Evolutionary conservation across 768 basidiomycete species (phyloP), one percentile per base, ranked within the genome.

Genomic region (Dacryopinax spathularia): DNA sequence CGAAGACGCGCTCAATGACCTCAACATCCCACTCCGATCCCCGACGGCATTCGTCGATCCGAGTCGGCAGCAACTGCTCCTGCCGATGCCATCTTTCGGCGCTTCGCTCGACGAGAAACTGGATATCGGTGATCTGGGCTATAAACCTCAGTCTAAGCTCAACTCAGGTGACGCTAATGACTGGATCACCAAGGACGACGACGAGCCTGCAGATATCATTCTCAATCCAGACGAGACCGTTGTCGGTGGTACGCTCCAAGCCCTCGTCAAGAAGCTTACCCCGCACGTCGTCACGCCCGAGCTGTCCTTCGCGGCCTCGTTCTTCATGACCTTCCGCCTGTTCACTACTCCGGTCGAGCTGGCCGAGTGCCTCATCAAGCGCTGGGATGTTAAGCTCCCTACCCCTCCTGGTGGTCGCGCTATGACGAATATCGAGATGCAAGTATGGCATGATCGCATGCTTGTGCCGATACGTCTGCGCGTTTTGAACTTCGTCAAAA

Each of bases 251-350:
- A 92, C 91, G 2, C 78, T 99, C 65, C 80, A 81, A 18, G 93
- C 87, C 1, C 78, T 99, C 41, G 87, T 98, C n/a, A 93, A 95
- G 76, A 93, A 91, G 76, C 88, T 98, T 86, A 95, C 95, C 20
- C 92, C 94, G 3, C 91, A 96, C 71, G 91, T 92, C 70, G 86
- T 85, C 64, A 82, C 93, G 43, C 91, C 92, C 62, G 94, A 97
- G 70, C 79, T 88, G 18, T 83, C 85, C 0, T 94, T 97, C 73
- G 82, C 87, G 15, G 83, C 86, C 3, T 87, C 93, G 33, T 98
- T 99, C 78, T 94, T 94, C 79, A 79, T 94, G 69, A 97, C 94
- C 0, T 99, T 98, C 80, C 84, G 95, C 33, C 76, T 97, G 63
- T 97, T 96, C 75, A 84, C 88, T 1, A 82, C 87, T 0, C 89